A percentile compares a stretch with the other conserved stretches of the same genome.
These are phyloP conservation scores for Carnegiea gigantea DNA, from an alignment of 179 eudicot species.

Conservation along the genomic window DNA sequence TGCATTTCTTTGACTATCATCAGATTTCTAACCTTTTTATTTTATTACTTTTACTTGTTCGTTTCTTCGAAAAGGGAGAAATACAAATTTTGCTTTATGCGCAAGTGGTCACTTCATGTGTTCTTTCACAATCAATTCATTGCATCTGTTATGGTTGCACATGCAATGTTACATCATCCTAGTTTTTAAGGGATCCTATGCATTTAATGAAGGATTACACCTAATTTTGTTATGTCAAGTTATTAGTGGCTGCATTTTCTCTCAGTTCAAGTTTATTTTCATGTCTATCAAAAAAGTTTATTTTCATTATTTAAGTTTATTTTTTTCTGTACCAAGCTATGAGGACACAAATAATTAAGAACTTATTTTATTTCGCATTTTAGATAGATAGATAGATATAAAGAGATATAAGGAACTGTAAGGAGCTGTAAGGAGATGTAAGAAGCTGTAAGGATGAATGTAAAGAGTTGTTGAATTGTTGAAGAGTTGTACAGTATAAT, in stretches of 20 bases:
- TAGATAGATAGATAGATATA: no score
- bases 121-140: background rate
- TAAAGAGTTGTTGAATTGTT: no score
- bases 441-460: no score
- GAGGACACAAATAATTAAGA: no score
- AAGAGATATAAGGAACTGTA: no score
- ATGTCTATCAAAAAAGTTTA: no score
- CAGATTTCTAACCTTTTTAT: background rate
- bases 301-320: no score
- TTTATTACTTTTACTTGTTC: background rate
- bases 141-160: background rate
- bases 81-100: background rate
- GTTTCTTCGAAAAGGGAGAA: background rate
- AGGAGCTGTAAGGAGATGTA: no score
- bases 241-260: background rate
- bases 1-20: background rate
- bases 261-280: background rate
- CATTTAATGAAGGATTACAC: background rate
- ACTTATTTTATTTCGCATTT: no score
- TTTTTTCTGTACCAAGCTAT: background rate
- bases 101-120: background rate
- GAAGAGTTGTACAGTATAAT: no score
- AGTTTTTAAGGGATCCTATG: background rate
- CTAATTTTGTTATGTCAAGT: background rate
- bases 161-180: background rate